phyloP scores from a whole-genome alignment of 2,329 filamentous ascomycete genomes.

The Epichloe bromicola region DNA sequence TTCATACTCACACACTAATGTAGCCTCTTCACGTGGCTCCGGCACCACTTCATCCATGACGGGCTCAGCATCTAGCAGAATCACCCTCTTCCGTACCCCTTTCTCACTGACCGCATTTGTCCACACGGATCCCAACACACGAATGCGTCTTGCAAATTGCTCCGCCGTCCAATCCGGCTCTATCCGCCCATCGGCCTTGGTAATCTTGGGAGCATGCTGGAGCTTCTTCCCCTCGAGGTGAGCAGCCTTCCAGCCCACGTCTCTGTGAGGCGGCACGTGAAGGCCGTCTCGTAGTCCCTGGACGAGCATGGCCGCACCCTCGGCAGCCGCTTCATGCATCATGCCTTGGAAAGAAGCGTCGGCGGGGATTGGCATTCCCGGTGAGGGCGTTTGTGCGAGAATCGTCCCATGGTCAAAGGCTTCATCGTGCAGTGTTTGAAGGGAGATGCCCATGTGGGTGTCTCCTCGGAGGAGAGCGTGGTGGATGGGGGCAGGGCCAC shows the following conservation, averaged over 20 bases:
- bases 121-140: constrained; percentile 57
- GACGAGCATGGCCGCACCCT: constrained; percentile 61
- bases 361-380: constrained; percentile 39
- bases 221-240: constrained; percentile 11
- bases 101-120: constrained; percentile 23
- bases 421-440: constrained; percentile 72
- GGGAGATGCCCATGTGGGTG: constrained; percentile 55
- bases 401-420: constrained; percentile 70
- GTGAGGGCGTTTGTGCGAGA: constrained; percentile 52
- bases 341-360: constrained; percentile 30
- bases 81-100: constrained; percentile 20
- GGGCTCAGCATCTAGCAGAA: constrained; percentile 23
- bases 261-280: constrained; percentile 49
- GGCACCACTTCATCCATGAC: constrained; percentile 7
- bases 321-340: constrained; percentile 38
- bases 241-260: constrained; percentile 14
- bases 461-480: constrained; percentile 60
- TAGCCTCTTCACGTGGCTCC: neutral
- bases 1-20: constrained; percentile 10
- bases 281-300: constrained; percentile 46
- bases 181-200: constrained; percentile 47
- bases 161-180: constrained; percentile 36
- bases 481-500: constrained; percentile 76
- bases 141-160: constrained; percentile 40
- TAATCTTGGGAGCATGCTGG: constrained; percentile 60